phyloP scores from a whole-genome alignment of 2,329 filamentous ascomycete genomes.

The Coniochaeta ligniaria region DNA sequence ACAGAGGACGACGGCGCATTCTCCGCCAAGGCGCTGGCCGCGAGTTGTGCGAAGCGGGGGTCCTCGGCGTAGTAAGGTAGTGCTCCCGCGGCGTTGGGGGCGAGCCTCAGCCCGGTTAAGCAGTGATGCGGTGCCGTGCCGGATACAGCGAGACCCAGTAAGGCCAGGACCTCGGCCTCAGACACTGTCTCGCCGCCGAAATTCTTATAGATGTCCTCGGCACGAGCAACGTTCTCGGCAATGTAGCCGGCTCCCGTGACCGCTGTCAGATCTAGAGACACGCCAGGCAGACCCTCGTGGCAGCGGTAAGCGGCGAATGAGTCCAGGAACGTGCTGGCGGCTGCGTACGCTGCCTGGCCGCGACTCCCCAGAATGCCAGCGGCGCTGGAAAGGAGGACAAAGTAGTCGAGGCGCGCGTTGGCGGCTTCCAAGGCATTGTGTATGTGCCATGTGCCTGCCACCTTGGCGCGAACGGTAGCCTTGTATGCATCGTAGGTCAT shows the following conservation, averaged over 20 bases:
- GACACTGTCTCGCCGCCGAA: constrained; percentile 36
- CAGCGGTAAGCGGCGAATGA: constrained; percentile 26
- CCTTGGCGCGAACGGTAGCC: constrained; percentile 17
- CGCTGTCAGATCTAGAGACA: constrained; percentile 44
- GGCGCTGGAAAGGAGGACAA: constrained; percentile 25
- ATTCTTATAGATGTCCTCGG: constrained; percentile 29
- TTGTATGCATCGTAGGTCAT: constrained; percentile 14
- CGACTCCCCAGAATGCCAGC: constrained; percentile 27
- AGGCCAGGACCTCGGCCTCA: constrained; percentile 45
- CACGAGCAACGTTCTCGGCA: constrained; percentile 38
- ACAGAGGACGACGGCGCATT: constrained; percentile 7
- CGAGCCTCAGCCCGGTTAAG: constrained; percentile 21
- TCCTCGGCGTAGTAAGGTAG: constrained; percentile 16
- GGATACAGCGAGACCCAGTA: constrained; percentile 33
- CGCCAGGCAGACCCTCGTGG: constrained; percentile 21
- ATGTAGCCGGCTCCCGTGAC: constrained; percentile 43
- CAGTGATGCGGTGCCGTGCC: constrained; percentile 14
- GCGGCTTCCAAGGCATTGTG: constrained; percentile 8
- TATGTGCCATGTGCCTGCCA: constrained; percentile 13
- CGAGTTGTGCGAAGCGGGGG: constrained; percentile 12
- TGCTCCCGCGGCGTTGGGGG: constrained; percentile 9
- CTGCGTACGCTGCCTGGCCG: constrained; percentile 18
- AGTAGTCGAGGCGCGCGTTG: constrained; percentile 12
- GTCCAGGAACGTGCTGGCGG: constrained; percentile 33
- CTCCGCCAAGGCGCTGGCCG: constrained; percentile 14